Evolutionary conservation across 2,329 filamentous ascomycete genomes (phyloP).

Genomic region (Amylocarpus encephaloides): DNA sequence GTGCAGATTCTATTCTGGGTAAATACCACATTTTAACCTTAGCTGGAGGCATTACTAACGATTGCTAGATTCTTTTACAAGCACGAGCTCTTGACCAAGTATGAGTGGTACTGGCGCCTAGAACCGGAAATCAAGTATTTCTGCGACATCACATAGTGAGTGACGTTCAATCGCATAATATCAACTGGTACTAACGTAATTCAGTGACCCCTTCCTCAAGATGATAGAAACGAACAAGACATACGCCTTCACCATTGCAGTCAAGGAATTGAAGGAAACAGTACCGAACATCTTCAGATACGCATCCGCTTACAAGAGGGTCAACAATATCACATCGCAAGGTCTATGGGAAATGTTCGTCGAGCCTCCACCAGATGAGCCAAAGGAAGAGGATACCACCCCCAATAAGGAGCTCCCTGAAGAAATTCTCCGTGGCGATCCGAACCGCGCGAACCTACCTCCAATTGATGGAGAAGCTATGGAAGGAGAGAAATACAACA

Average conservation of each 20-base stretch:
- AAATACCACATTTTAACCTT: constrained; percentile 31
- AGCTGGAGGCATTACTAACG: constrained; percentile 14
- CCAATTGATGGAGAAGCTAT: constrained; percentile 87
- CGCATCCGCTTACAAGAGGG: constrained; percentile 93
- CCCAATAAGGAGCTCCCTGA: constrained; percentile 67
- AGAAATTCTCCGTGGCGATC: constrained; percentile 72
- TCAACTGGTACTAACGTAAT: constrained; percentile 28
- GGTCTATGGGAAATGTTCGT: constrained; percentile 99
- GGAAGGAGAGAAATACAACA: constrained; percentile 98
- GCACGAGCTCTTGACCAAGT: constrained; percentile 88
- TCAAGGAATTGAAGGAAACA: constrained; percentile 95
- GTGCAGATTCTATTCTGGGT: constrained; percentile 99
- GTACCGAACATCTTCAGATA: constrained; percentile 99
- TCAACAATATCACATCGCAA: constrained; percentile 82
- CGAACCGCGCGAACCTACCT: constrained; percentile 61
- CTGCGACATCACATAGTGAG: constrained; percentile 97
- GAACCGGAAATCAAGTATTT: constrained; percentile 99
- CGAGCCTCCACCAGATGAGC: constrained; percentile 61
- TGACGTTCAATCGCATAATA: constrained; percentile 2
- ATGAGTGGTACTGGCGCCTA: constrained; percentile 99
- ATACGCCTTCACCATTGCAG: constrained; percentile 96
- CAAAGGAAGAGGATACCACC: constrained; percentile 52
- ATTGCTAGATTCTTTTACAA: constrained; percentile 81
- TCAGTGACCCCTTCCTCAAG: constrained; percentile 84
- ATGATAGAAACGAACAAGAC: constrained; percentile 96